Base-by-base conservation (phyloP, 1,139 yeast species). In the Lodderomyces pseudojiufengensis region DNA sequence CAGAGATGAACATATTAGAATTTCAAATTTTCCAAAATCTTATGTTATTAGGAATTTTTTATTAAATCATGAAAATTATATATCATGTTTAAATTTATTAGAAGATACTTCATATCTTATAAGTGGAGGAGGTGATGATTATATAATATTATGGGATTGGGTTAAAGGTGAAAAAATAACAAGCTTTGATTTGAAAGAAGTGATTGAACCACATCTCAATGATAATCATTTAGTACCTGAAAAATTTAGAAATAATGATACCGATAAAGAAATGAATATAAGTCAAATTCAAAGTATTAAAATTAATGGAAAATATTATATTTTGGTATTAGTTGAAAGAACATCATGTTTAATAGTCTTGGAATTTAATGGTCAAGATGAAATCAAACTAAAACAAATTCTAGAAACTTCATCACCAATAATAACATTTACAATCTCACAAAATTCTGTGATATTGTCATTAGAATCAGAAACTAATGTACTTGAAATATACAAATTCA, bases 1-100 rank as follows among this genome's bases (percentile, higher is more conserved):
- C 59, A 76, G 98, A 61, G 99, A 94, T 58, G 99, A 94, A 59
- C 99, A 94, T 56, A 84, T 94, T 44, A 74, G 95, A 51, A 73
- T 94, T n/a, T 78, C 96, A 3, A 74, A 79, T 46, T 88, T 73
- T 49, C 97, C 97, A 1, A 73, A 83, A 44, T 69, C 92, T 3
- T 85, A 67, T 50, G 78, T 88, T 15, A 80, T 92, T 32, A 84
- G 86, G 46, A 76, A 80, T 48, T 88, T 87, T 80, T 65, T 90
- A 40, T 87, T 87, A 56, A 97, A 95, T 3, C 97, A 92, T 57
- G 69, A 69, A 31, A 86, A 88, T 56, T 94, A 86, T 51, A 80
- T 90, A 10, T 80, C 95, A 3, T 65, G 74, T 5, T 57, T 87
- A 45, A 61, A 66, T 33, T 59, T 79, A 22, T 81, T 84, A 24